phyloP scores from a whole-genome alignment of 1,284 basidiomycete species.

The Somion occarium region DNA sequence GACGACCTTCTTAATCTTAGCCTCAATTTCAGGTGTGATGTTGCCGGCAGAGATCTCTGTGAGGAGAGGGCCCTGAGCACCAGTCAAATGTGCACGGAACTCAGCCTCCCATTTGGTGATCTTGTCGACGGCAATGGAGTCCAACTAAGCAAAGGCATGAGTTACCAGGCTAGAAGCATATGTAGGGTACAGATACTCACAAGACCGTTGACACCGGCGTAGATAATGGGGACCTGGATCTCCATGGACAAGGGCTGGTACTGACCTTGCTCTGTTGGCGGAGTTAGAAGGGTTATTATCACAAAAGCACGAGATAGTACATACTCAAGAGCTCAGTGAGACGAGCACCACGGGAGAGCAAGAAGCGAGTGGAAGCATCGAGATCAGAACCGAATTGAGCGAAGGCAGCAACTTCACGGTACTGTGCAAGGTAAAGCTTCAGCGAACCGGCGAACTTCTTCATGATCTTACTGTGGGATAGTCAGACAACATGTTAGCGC shows the following conservation, averaged over 20 bases:
- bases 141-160: conserved; percentile 49
- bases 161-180: conserved; percentile 9
- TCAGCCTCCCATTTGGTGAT: conserved; percentile 93
- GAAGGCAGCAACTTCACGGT: conserved; percentile 99
- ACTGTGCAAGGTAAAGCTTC: conserved; percentile 99
- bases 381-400: conserved; percentile 99
- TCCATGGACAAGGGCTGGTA: conserved; percentile 92
- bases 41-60: conserved; percentile 80
- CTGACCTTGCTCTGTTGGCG: conserved; percentile 84
- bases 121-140: conserved; percentile 90
- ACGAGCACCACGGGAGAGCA: conserved; percentile 96
- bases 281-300: not conserved
- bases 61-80: conserved; percentile 67
- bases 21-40: conserved; percentile 88
- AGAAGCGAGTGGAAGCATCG: conserved; percentile 97
- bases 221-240: conserved; percentile 97
- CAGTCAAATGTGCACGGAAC: conserved; percentile 80
- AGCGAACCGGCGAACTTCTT: conserved; percentile 99
- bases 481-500: not conserved
- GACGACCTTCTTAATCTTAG: conserved; percentile 89
- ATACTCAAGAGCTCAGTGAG: conserved; percentile 94
- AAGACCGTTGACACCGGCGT: conserved; percentile 98
- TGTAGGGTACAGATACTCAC: conserved; percentile 38
- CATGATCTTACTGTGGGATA: conserved; percentile 80
- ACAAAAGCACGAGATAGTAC: conserved; percentile 23